These are phyloP conservation scores for Talaromyces thailandensis DNA, from an alignment of 495 filamentous ascomycete species.

Conservation along the genomic window DNA sequence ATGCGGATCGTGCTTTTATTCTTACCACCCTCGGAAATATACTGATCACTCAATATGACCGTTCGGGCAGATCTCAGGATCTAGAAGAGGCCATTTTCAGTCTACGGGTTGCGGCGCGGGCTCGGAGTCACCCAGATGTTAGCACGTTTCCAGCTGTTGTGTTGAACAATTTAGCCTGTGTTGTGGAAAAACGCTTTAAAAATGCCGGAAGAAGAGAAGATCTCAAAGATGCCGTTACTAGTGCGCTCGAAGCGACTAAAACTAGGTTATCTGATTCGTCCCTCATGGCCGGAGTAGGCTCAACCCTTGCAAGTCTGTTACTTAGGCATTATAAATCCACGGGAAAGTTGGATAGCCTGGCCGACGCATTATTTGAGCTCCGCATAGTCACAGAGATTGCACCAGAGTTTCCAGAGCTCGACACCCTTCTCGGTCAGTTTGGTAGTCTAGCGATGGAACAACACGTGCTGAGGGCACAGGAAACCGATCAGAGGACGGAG, in stretches of 20 bases:
- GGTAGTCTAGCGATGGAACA: too few relatives aligned
- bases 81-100: not conserved
- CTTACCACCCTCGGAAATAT: not conserved
- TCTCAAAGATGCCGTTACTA: not conserved
- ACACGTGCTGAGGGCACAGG: too few relatives aligned
- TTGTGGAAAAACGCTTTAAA: not conserved
- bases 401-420: too few relatives aligned
- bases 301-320: too few relatives aligned
- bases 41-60: not conserved
- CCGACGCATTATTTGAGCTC: too few relatives aligned
- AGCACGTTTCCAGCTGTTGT: not conserved
- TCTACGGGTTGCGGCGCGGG: not conserved
- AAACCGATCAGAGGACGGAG: too few relatives aligned
- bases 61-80: not conserved
- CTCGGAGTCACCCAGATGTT: not conserved
- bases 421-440: too few relatives aligned
- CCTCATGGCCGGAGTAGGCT: not conserved
- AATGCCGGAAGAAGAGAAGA: not conserved
- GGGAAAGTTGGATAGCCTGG: too few relatives aligned
- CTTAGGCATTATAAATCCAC: too few relatives aligned
- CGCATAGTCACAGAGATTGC: too few relatives aligned
- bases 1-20: not conserved
- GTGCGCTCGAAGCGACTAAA: not conserved
- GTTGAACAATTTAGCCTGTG: not conserved
- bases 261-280: not conserved